These are phyloP conservation scores for Colletotrichum higginsianum DNA, from an alignment of 2,329 filamentous ascomycete genomes.

Conservation along the genomic window DNA sequence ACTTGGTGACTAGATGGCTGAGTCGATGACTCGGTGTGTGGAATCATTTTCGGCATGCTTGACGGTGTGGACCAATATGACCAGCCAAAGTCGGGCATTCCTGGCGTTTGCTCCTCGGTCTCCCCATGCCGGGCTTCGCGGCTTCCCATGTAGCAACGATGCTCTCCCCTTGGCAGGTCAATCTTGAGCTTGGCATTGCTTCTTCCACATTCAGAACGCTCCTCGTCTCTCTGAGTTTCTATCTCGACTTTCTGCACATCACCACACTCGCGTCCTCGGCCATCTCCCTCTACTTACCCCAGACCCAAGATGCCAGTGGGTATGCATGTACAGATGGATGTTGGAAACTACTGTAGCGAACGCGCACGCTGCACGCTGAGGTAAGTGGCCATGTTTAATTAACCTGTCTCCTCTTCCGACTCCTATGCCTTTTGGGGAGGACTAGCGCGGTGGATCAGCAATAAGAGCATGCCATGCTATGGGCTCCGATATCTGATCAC, in stretches of 20 bases:
- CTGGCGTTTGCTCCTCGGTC: constrained; percentile 14
- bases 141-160: neutral
- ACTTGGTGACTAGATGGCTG: neutral
- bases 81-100: constrained; percentile 12
- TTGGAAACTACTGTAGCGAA: neutral
- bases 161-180: constrained; percentile 8
- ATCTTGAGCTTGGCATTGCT: constrained; percentile 23
- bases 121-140: neutral
- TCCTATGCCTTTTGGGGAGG: neutral
- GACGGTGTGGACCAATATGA: constrained; percentile 9
- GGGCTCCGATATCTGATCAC: constrained; percentile 17
- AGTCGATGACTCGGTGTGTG: neutral
- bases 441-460: constrained; percentile 20
- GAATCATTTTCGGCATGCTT: constrained; percentile 11
- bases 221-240: constrained; percentile 8
- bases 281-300: constrained; percentile 3
- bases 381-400: constrained; percentile 2
- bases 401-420: neutral
- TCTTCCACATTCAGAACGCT: constrained; percentile 13
- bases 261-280: neutral
- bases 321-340: neutral
- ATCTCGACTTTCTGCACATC: neutral
- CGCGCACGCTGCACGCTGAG: neutral
- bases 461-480: constrained; percentile 1
- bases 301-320: constrained; percentile 2